Evolutionary conservation across 495 filamentous ascomycete genomes (phyloP), one percentile per base, ranked within the genome.

Genomic region (Neurospora hispaniola): DNA sequence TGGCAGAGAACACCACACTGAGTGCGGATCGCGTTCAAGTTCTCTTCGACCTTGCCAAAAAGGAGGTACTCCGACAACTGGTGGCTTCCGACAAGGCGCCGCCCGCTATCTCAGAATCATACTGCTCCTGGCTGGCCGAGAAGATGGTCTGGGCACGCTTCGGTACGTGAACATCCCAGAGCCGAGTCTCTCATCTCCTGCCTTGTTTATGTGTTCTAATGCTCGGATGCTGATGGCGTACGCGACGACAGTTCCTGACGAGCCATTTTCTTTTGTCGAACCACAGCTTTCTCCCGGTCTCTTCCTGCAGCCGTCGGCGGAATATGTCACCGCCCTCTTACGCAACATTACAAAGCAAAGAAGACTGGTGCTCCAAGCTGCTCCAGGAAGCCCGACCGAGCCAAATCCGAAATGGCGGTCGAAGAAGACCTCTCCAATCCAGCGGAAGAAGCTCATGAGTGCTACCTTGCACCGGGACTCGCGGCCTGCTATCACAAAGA

Each of bases 401-500:
- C 54, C 54, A 14, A 5, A 2, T 18, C 6, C 54, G 1, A 18
- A 0, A 31, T 35, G 54, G 54, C 7, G 27, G 2, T 16, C 5
- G 0, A 0, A 3, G 0, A 66, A 38, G 12, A 2, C 35, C 6
- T 35, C 54, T 0, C 31, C 1, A 9, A 14, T 0, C 3, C 3
- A 35, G 5, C 23, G 54, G 14, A 38, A 4, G 1, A 35, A 31
- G 27, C 3, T 66, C 1, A 16, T 35, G 27, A 18, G 0, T 5
- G 6, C 4, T 66, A 0, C 8, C 7, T 0, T 66, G 54, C 31
- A 38, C 23, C 14, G 14, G 5, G 27, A 66, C 54, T 66, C 54
- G 27, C 16, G 54, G 14, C 54, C 54, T 66, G 27, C 1, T 38
- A 18, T 66, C 27, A 66, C 54, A 2, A 9, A 35, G 14, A 18